Evolutionary conservation across 345 rosid species (phyloP).

Genomic region (Corchorus olitorius): DNA sequence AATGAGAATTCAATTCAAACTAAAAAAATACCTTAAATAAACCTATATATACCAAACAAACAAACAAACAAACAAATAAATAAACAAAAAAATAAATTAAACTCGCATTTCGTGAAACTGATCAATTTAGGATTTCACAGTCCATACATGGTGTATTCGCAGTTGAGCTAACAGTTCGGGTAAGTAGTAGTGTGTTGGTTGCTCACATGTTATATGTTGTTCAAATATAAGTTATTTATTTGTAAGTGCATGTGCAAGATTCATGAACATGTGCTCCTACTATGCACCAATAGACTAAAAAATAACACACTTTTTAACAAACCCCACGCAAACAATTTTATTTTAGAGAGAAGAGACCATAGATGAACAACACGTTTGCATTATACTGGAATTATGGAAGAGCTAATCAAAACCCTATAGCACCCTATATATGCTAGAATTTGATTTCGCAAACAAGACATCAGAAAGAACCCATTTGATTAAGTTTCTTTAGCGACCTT

Average conservation of each 20-base stretch:
- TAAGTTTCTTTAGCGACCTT: not conserved
- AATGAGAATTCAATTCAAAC: no score
- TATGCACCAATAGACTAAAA: not conserved
- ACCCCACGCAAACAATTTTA: not conserved
- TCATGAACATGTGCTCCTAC: not conserved
- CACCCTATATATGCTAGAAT: not conserved
- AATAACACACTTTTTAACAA: not conserved
- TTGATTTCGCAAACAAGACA: not conserved
- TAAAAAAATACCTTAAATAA: no score
- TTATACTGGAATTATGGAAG: not conserved
- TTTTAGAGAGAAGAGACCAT: no score
- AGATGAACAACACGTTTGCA: not conserved
- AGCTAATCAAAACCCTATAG: slow-evolving; percentile 12
- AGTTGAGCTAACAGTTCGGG: no score
- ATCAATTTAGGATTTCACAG: no score
- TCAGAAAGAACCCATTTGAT: not conserved
- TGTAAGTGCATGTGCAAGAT: not conserved
- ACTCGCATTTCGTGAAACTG: no score
- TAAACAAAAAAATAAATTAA: no score
- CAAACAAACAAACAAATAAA: no score
- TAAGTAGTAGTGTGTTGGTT: no score
- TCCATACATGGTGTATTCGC: no score
- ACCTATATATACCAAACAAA: no score
- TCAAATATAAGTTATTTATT: not conserved
- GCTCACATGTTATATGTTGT: not conserved